Percentiles rank a stretch among this genome's conserved stretches.
phyloP scores from a whole-genome alignment of 495 filamentous ascomycete genomes.

The Neurospora terricola region DNA sequence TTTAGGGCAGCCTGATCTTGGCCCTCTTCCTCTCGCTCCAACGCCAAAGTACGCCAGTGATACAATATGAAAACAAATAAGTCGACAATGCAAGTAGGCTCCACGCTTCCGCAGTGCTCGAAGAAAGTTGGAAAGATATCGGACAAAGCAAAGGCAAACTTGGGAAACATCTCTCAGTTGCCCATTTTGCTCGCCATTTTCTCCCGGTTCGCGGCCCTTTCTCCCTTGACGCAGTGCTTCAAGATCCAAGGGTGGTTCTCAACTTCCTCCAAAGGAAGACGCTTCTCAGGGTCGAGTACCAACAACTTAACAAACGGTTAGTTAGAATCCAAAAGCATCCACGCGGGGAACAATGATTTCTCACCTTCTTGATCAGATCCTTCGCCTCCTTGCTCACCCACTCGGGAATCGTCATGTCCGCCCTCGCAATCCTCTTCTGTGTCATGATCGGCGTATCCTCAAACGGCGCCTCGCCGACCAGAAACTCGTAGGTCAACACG shows the following conservation, averaged over 20 bases:
- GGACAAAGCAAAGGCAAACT: not conserved
- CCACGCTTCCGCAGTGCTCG: not conserved
- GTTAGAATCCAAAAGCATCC: not conserved
- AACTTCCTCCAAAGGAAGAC: slow-evolving; percentile 82
- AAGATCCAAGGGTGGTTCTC: slow-evolving; percentile 92
- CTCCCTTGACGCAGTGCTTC: slow-evolving; percentile 85
- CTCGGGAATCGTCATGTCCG: slow-evolving; percentile 84
- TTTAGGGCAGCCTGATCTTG: not conserved
- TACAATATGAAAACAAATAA: not conserved
- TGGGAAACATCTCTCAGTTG: not conserved
- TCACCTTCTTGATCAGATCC: slow-evolving; percentile 84
- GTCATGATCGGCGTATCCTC: slow-evolving; percentile 95
- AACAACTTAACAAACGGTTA: slow-evolving; percentile 49
- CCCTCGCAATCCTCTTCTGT: slow-evolving; percentile 75
- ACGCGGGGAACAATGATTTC: slow-evolving; percentile 12
- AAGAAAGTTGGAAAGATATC: not conserved
- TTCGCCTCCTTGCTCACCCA: slow-evolving; percentile 86
- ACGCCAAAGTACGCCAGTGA: not conserved
- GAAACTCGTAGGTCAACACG: slow-evolving; percentile 91
- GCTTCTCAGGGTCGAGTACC: slow-evolving; percentile 88
- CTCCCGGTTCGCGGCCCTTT: slow-evolving; percentile 46
- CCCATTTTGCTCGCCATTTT: slow-evolving; percentile 18
- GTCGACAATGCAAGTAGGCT: not conserved
- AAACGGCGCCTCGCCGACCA: slow-evolving; percentile 92
- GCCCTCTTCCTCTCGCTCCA: not conserved